Evolutionary conservation across 106 monocot genomes (phyloP), one percentile per base, ranked within the genome.

Genomic region (Dioscorea zingiberensis): DNA sequence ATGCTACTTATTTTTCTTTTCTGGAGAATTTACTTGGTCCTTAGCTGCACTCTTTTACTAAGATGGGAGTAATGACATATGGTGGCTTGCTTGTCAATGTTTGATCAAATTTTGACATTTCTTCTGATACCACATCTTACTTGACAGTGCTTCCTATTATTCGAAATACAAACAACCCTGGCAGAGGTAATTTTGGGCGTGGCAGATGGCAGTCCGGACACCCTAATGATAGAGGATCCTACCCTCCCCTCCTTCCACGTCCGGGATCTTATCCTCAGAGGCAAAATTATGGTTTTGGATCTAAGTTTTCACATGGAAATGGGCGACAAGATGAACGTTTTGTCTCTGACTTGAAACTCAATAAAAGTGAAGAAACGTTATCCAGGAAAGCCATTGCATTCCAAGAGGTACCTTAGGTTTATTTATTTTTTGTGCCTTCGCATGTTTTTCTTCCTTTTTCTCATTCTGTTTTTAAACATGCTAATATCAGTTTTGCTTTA

Each of bases 361-460:
- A 80, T 21, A 98, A 93, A 74, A 98, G 89, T 76, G 98, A 98
- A 80, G 93, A 98, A 66, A 98, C 98, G 65, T 77, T 98, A 28
- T 86, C 98, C 62, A 74, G 98, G 68, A 98, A 93, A 70, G 45
- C 59, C n/a, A 88, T 98, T 69, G 67, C 76, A 63, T 71, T 93
- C 66, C 98, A 98, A 54, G 86, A 98, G 93, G 98, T 98, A 77
- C 7, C 44, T 16, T 56, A 68, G 6, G 1, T 63, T 3, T 23
- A 18, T 23, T 0, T 22, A 19, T 65, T n/a, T n/a, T 17, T 13
- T 56, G 56, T 21, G 8, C 22, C 56, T 24, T 56, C 44, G 22
- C 30, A 10, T 60, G 38, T 18, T 38, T 57, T 32, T 10, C 4
- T 67, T 30, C 10, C 10, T 38, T 38, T 38, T 24, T 66, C 23